Evolutionary conservation across 495 filamentous ascomycete genomes (phyloP), one percentile per base, ranked within the genome.

Genomic region (Trichoderma asperelloides): DNA sequence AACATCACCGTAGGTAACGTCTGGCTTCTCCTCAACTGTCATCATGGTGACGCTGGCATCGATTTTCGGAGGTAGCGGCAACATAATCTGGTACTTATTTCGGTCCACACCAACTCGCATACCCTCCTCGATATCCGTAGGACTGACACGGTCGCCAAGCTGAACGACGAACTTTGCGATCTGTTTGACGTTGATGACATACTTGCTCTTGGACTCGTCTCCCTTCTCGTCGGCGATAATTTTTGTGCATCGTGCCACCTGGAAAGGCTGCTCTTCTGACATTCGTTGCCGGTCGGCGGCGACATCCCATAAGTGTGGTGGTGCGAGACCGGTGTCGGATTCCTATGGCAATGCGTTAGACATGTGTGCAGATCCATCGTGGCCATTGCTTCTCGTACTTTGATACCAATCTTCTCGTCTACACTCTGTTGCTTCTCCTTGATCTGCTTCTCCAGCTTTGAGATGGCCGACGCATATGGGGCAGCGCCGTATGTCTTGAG

Each of bases 151-250:
- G 76, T 98, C 95, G 70, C 95, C 95, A 64, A 98, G 86, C 79
- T 98, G 96, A 74, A 98, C 95, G 60, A 98, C 95, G 73, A 98
- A 98, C 80, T 98, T 98, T 75, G 95, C 95, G 69, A 98, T 98
- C 77, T 98, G 95, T 81, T 98, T 98, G 71, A 98, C 95, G 78
- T 98, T 98, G 85, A 98, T 98, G 74, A 98, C 93, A 83, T 98
- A 98, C 88, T 98, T 98, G 86, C 90, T 95, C 86, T 98, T 98
- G 71, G 96, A 92, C 39, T 89, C 80, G 80, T 98, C 93, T 25
- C 64, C 64, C 80, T 96, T 95, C 76, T 96, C 95, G 78, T 96
- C 93, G 67, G 91, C 88, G 69, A 98, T 98, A 77, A 98, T 98
- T 85, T 98, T 98, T 64, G 95, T 98, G 83, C 95, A 98, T 70